Evolutionary conservation across 345 rosid species (phyloP).

Genomic region (Brassica incana): DNA sequence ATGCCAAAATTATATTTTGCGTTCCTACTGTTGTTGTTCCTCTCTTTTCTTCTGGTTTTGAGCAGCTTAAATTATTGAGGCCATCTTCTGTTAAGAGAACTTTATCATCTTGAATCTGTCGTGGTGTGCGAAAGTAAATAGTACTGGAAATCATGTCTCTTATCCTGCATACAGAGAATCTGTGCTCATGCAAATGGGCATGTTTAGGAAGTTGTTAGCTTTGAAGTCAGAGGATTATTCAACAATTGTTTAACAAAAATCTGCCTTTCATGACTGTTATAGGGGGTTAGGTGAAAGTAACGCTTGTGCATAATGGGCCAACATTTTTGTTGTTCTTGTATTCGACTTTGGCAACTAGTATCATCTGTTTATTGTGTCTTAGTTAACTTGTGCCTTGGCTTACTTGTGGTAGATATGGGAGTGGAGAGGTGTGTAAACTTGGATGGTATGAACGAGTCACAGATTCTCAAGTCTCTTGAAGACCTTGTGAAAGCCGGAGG

Average conservation of each 20-base stretch:
- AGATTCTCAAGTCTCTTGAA: constrained; percentile 66
- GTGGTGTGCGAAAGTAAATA: not conserved
- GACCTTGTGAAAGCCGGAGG: constrained; percentile 58
- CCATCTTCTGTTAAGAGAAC: not conserved
- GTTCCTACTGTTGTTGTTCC: not conserved
- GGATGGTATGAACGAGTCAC: constrained; percentile 57
- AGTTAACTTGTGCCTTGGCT: not conserved
- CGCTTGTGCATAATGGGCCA: not conserved
- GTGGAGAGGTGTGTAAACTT: constrained; percentile 65
- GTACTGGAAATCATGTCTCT: not conserved
- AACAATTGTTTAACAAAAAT: not conserved
- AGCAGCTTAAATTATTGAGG: not conserved
- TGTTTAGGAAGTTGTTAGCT: constrained; percentile 6
- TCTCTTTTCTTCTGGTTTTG: not conserved
- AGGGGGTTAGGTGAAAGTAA: not conserved
- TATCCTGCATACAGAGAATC: not conserved
- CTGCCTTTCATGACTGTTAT: not conserved
- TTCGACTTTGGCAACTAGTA: not conserved
- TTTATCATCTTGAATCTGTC: not conserved
- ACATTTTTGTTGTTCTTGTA: not conserved
- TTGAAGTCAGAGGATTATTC: not conserved
- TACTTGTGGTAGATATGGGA: constrained; percentile 51
- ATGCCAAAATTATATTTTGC: not conserved
- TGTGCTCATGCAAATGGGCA: not conserved
- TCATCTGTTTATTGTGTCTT: not conserved